These are phyloP conservation scores for Alternaria gansuensis DNA, from an alignment of 2,329 filamentous ascomycete genomes.

Conservation along the genomic window DNA sequence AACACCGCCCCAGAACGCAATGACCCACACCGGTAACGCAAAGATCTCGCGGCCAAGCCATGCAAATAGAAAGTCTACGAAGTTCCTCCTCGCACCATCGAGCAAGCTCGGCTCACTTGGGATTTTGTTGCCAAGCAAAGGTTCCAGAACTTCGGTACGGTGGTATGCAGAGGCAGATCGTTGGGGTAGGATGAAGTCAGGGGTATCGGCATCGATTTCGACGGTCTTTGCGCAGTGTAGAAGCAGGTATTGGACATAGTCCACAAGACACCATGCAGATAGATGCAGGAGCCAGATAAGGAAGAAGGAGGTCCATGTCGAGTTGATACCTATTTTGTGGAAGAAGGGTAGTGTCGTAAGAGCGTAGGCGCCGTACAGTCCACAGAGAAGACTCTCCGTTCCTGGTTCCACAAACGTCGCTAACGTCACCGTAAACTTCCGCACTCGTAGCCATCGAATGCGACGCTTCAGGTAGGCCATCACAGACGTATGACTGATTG, in stretches of 20 bases:
- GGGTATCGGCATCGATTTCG: conserved; percentile 75
- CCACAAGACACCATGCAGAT: conserved; percentile 74
- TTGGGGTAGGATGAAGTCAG: conserved; percentile 71
- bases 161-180: conserved; percentile 47
- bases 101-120: conserved; percentile 27
- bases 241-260: conserved; percentile 75
- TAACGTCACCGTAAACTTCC: conserved; percentile 90
- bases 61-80: conserved; percentile 76
- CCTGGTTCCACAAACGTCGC: conserved; percentile 94
- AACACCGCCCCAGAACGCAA: conserved; percentile 87
- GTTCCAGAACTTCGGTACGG: conserved; percentile 32
- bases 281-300: conserved; percentile 73
- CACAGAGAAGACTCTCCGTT: conserved; percentile 87
- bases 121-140: conserved; percentile 32
- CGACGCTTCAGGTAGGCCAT: conserved; percentile 79
- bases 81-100: conserved; percentile 61
- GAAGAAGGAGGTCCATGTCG: conserved; percentile 73
- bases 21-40: conserved; percentile 88
- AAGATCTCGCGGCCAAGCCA: conserved; percentile 87
- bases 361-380: conserved; percentile 79
- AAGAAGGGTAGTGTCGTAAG: conserved; percentile 76
- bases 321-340: conserved; percentile 63
- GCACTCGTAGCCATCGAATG: conserved; percentile 87
- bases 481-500: conserved; percentile 82
- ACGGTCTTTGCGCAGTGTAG: conserved; percentile 78